phyloP scores from a whole-genome alignment of 2,329 filamentous ascomycete species.

The Chaetomium globosum region DNA sequence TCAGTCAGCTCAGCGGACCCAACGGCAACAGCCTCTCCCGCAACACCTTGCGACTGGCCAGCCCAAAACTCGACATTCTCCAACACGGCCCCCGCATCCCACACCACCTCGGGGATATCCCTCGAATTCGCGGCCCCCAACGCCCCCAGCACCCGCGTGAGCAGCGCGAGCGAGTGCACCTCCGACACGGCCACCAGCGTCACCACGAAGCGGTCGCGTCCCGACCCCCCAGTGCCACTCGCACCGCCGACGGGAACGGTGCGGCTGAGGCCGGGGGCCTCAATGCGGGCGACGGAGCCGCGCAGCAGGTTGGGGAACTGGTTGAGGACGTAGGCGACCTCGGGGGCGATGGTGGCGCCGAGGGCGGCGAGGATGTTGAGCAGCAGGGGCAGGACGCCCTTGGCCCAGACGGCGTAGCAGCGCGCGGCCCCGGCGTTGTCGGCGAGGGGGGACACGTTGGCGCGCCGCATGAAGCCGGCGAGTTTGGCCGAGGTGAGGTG shows the following conservation, averaged over 20 bases:
- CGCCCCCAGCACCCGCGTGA: slow-evolving; percentile 70
- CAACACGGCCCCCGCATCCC: slow-evolving; percentile 71
- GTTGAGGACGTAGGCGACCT: slow-evolving; percentile 85
- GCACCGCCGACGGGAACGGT: slow-evolving; percentile 46
- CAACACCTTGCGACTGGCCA: slow-evolving; percentile 69
- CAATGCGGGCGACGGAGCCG: slow-evolving; percentile 72
- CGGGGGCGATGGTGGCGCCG: slow-evolving; percentile 77
- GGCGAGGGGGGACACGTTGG: slow-evolving; percentile 76
- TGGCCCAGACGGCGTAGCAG: slow-evolving; percentile 87
- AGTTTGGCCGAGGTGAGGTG: slow-evolving; percentile 79
- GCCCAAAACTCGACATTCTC: slow-evolving; percentile 83
- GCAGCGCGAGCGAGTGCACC: slow-evolving; percentile 74
- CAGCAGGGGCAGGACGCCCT: slow-evolving; percentile 82
- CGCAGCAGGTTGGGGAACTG: slow-evolving; percentile 80
- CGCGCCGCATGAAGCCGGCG: slow-evolving; percentile 72
- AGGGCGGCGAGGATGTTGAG: slow-evolving; percentile 85
- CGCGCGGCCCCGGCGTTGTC: slow-evolving; percentile 67
- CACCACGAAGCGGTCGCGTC: slow-evolving; percentile 53
- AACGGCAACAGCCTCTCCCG: slow-evolving; percentile 73
- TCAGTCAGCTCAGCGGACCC: no score
- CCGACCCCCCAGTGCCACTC: no score
- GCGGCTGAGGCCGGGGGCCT: slow-evolving; percentile 59
- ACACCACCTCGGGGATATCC: slow-evolving; percentile 70
- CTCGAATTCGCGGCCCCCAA: slow-evolving; percentile 68
- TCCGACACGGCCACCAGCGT: slow-evolving; percentile 75